These are phyloP conservation scores for Akanthomyces dipterigenus DNA, from an alignment of 2,329 filamentous ascomycete genomes.

Conservation along the genomic window DNA sequence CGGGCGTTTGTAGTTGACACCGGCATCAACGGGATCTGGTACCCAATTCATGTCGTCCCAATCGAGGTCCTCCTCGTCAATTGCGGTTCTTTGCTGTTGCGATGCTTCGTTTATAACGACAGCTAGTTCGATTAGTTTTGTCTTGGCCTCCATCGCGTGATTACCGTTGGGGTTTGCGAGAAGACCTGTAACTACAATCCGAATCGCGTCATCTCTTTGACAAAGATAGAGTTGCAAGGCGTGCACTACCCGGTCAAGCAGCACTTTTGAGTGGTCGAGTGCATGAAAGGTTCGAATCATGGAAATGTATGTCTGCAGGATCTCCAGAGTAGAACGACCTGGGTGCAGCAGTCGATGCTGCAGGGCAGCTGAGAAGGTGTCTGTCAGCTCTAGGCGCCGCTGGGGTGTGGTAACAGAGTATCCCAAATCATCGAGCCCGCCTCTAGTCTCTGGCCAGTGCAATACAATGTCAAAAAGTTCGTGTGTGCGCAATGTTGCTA, in stretches of 20 bases:
- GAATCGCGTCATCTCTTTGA: slow-evolving; percentile 69
- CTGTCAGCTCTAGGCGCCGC: slow-evolving; percentile 62
- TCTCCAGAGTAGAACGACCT: slow-evolving; percentile 67
- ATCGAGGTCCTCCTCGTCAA: slow-evolving; percentile 66
- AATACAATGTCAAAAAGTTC: slow-evolving; percentile 76
- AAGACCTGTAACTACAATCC: slow-evolving; percentile 68
- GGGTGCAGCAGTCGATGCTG: slow-evolving; percentile 65
- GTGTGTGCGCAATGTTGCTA: slow-evolving; percentile 61
- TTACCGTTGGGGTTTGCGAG: slow-evolving; percentile 54
- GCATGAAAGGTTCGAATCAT: slow-evolving; percentile 73
- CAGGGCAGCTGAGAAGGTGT: slow-evolving; percentile 59
- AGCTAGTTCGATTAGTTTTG: slow-evolving; percentile 60
- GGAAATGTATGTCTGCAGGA: slow-evolving; percentile 69
- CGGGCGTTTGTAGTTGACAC: slow-evolving; percentile 82
- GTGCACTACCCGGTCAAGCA: slow-evolving; percentile 67
- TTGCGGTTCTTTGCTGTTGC: slow-evolving; percentile 43
- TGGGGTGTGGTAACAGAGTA: slow-evolving; percentile 62
- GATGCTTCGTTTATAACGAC: slow-evolving; percentile 56
- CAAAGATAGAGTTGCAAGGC: slow-evolving; percentile 71
- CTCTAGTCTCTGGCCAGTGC: slow-evolving; percentile 64
- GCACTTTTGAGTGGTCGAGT: slow-evolving; percentile 69
- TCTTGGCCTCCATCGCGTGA: slow-evolving; percentile 38
- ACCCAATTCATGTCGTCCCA: slow-evolving; percentile 93
- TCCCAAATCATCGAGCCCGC: slow-evolving; percentile 68
- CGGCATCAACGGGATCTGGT: slow-evolving; percentile 87